Evolutionary conservation across 345 rosid species (phyloP), one percentile per base, ranked within the genome.

Genomic region (Moringa oleifera): DNA sequence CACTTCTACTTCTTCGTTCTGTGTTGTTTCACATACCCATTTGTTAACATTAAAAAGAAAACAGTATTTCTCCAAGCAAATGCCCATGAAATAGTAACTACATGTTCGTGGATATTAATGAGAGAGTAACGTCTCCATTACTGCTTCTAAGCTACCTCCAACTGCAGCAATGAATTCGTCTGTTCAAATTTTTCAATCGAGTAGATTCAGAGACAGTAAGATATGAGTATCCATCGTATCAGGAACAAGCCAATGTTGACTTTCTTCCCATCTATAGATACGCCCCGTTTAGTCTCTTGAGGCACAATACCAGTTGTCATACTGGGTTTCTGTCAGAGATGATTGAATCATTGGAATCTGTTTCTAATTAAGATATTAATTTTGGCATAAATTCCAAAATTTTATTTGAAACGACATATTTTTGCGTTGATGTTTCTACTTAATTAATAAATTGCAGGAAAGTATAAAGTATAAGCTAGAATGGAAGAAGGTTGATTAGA

Each of bases 291-390:
- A 28, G 33, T 28, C 8, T 28, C 33, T 28, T 28, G 3, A 28
- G 33, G 8, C 5, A 8, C 8, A 28, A 28, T 28, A 28, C 58
- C 71, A 75, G 68, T 67, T 70, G 59, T 41, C 68, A 60, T 45
- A 47, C 47, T 41, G 47, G 47, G 12, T 41, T 41, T 5, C 4
- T 61, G 68, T 62, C 80, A 70, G 61, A 24, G 67, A 68, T 65
- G 74, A 71, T 70, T 76, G 62, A 71, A 73, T 71, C 75, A 71
- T 74, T 73, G 75, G 70, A n/a, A n/a, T n/a, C n/a, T n/a, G n/a
- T n/a, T n/a, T n/a, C n/a, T n/a, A 53, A 33, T 63, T 59, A 70
- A 58, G 69, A 58, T 19, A 61, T 20, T 33, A 28, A 28, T 28
- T 28, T 28, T 28, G 33, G 5, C 33, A 28, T 3, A 28, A 28